phyloP scores from a whole-genome alignment of 148 eudicot genomes.

The Camellia granthamiana region DNA sequence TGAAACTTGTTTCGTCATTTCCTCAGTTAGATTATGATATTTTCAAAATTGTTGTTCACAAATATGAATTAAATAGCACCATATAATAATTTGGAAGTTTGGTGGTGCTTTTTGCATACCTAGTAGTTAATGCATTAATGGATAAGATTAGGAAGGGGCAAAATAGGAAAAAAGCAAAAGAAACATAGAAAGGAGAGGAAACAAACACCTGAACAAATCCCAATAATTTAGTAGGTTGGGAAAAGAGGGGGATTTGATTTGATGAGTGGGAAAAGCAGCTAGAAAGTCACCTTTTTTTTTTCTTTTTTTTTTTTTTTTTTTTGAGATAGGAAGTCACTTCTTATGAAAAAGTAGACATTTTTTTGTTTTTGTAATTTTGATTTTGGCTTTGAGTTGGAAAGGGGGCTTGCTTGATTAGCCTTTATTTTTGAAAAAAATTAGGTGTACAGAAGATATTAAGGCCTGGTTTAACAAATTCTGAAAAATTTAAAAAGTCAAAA shows the following conservation, averaged over 20 bases:
- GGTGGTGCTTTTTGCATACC: background rate
- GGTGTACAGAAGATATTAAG: no score
- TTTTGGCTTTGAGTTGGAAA: constrained; percentile 35
- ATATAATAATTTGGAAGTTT: background rate
- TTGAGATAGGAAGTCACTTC: constrained; percentile 30
- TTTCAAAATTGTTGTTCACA: no score
- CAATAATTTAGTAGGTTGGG: constrained; percentile 26
- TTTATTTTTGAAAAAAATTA: no score
- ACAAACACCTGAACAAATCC: constrained; percentile 24
- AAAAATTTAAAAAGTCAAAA: no score
- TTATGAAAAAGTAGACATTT: constrained; percentile 21
- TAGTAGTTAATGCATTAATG: background rate
- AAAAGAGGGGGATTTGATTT: constrained; percentile 17
- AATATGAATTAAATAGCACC: no score
- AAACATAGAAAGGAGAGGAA: background rate
- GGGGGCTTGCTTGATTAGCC: no score
- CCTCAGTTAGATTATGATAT: no score
- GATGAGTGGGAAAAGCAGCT: constrained; percentile 2
- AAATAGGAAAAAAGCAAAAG: background rate
- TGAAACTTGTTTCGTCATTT: no score
- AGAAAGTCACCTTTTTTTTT: constrained; percentile 7
- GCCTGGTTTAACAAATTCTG: no score
- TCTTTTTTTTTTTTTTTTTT: background rate
- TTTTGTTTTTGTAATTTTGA: background rate
- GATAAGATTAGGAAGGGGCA: constrained; percentile 19